A percentile compares a stretch with the other conserved stretches of the same genome.
Evolutionary conservation across 73 alveolate genomes (phyloP).

Genomic region (Vitrella brassicaformis): DNA sequence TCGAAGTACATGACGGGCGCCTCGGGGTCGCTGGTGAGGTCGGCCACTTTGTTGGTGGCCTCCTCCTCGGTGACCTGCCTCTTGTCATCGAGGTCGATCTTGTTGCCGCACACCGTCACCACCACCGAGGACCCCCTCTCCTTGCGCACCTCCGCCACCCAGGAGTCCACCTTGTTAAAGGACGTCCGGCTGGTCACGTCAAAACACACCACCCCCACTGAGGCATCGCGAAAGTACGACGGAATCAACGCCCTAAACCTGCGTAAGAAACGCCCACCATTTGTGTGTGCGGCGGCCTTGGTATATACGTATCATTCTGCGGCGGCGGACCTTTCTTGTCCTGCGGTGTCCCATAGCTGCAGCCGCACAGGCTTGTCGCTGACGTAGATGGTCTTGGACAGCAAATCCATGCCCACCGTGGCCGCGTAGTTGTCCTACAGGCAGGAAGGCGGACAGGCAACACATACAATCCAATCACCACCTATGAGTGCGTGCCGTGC

Average conservation of each 20-base stretch:
- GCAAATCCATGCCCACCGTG: conserved; percentile 37
- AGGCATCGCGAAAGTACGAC: conserved; percentile 27
- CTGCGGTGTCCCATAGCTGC: conserved; percentile 41
- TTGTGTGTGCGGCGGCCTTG: no score
- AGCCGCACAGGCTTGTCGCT: conserved; percentile 29
- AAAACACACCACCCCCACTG: conserved; percentile 14
- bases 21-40: no score
- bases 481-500: no score
- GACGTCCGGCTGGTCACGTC: conserved; percentile 24
- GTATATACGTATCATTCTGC: no score
- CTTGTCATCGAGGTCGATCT: conserved; percentile 26
- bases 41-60: no score
- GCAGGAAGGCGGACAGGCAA: no score
- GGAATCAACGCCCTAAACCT: conserved; percentile 32
- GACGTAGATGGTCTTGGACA: conserved; percentile 25
- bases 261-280: no score
- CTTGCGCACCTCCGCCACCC: conserved; percentile 29
- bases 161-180: conserved; percentile 7
- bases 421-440: conserved; percentile 34
- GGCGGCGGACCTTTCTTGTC: no score
- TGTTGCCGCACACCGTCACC: conserved; percentile 24
- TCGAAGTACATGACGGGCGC: neutral
- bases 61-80: conserved; percentile 10
- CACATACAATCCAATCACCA: no score
- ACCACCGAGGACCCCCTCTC: conserved; percentile 21